Percentiles rank a stretch among this genome's conserved stretches.
Conservation (phyloP, 345 rosid species). For the Eucalyptus tenuipes region DNA sequence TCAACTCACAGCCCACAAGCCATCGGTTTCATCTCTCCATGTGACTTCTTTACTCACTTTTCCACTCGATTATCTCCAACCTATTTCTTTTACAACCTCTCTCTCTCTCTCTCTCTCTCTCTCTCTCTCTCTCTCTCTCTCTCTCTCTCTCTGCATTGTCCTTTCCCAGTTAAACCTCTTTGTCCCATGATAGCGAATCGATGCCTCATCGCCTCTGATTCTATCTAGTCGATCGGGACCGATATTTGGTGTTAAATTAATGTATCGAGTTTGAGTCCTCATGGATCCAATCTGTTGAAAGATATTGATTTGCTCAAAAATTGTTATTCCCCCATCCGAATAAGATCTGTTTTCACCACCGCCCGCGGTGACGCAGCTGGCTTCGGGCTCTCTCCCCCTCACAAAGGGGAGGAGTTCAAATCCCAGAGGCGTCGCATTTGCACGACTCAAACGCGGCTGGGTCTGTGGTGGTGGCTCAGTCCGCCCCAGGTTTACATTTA, state of each 20-base stretch:
- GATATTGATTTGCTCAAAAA: no score
- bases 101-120: neutral
- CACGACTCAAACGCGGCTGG: no score
- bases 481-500: no score
- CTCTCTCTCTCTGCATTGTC: neutral
- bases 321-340: no score
- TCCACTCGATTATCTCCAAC: neutral
- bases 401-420: no score
- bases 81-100: neutral
- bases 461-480: no score
- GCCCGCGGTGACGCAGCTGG: no score
- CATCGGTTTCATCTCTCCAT: neutral
- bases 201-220: neutral
- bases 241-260: neutral
- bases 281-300: fast-evolving
- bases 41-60: neutral
- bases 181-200: neutral
- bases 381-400: no score
- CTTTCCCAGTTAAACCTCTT: neutral
- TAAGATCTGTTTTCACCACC: no score
- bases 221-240: neutral
- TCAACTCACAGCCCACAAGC: neutral
- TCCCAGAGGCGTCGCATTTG: no score
- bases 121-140: neutral
- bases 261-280: no score